A percentile compares a stretch with the other conserved stretches of the same genome.
Evolutionary conservation across 345 rosid species (phyloP).

Genomic region (Corchorus olitorius): DNA sequence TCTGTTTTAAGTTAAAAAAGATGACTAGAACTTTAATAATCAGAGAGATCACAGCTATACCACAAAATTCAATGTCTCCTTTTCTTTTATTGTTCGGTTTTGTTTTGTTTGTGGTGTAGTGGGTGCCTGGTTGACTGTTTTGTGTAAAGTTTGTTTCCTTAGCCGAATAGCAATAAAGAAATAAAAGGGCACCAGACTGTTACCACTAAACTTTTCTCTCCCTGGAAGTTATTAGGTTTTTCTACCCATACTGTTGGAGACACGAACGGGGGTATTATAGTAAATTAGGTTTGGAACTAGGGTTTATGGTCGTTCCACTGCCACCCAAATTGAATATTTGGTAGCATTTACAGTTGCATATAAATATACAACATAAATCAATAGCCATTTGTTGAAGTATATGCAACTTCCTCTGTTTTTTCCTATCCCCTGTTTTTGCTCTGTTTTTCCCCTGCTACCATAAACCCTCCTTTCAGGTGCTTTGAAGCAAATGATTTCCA

Average conservation of each 20-base stretch:
- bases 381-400: neutral
- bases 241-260: neutral
- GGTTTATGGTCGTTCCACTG: neutral
- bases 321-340: neutral
- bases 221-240: neutral
- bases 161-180: neutral
- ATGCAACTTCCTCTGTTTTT: neutral
- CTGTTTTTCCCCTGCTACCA: constrained; percentile 2
- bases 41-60: neutral
- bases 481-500: neutral
- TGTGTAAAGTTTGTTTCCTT: neutral
- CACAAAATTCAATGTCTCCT: neutral
- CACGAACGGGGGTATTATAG: constrained; percentile 1
- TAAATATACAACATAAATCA: neutral
- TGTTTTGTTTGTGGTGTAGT: neutral
- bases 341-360: neutral
- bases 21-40: neutral
- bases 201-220: neutral
- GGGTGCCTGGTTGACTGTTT: neutral
- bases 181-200: neutral
- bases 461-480: neutral
- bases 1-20: neutral
- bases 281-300: constrained; percentile 10
- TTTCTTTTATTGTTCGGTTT: no score
- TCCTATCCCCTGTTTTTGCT: constrained; percentile 9